Percentiles rank a stretch among this genome's conserved stretches.
These are phyloP conservation scores for Blastobotrys serpentis DNA, from an alignment of 1,139 yeast genomes.

Conservation along the genomic window DNA sequence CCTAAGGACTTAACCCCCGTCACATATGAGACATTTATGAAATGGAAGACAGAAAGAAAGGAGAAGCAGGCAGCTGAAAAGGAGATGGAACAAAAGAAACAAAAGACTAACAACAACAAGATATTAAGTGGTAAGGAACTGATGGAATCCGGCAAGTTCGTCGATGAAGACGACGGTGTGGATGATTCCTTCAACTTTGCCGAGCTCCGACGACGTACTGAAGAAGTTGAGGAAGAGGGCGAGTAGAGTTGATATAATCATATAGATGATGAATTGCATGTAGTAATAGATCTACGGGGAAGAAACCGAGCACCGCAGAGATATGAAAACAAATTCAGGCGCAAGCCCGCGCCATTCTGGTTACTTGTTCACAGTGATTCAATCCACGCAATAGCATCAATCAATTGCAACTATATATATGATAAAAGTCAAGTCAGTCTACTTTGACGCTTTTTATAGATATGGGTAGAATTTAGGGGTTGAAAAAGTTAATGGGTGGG, in stretches of 20 bases:
- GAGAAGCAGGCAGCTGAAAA: conserved; percentile 59
- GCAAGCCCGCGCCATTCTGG: too few species aligned
- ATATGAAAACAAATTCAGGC: too few species aligned
- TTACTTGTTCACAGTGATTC: too few species aligned
- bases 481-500: too few species aligned
- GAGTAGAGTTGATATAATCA: conserved; percentile 2
- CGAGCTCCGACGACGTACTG: conserved; percentile 38
- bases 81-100: conserved; percentile 49
- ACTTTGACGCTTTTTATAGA: too few species aligned
- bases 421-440: too few species aligned
- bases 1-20: conserved; percentile 85
- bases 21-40: conserved; percentile 73
- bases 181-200: conserved; percentile 51
- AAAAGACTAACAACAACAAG: conserved; percentile 35
- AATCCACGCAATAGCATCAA: too few species aligned
- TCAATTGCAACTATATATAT: too few species aligned
- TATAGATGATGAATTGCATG: conserved; percentile 5
- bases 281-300: conserved; percentile 4
- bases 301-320: too few species aligned
- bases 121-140: conserved; percentile 77
- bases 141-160: conserved; percentile 64
- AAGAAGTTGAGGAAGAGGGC: conserved; percentile 24
- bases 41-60: conserved; percentile 78
- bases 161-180: conserved; percentile 55
- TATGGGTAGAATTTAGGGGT: too few species aligned